phyloP scores from a whole-genome alignment of 495 filamentous ascomycete genomes.

The Aspergillus sparsus region DNA sequence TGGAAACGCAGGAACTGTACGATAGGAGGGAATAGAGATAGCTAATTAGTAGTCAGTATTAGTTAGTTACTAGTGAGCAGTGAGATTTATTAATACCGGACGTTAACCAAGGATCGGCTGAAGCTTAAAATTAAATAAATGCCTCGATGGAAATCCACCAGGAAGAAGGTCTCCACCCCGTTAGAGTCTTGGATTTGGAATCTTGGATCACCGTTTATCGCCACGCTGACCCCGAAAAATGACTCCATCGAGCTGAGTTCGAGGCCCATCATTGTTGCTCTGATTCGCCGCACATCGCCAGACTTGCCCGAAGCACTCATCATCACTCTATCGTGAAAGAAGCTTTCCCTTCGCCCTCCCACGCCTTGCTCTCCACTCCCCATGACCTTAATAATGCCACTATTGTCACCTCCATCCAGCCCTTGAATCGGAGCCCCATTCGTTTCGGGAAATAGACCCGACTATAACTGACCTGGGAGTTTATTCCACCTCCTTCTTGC shows the following conservation, averaged over 20 bases:
- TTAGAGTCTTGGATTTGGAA: not conserved
- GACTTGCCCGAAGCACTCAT: conserved; percentile 16
- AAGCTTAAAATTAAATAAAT: conserved; percentile 6
- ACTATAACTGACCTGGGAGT: conserved; percentile 1
- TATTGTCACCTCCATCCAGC: not conserved
- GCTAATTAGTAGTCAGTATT: not conserved
- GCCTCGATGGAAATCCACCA: not conserved
- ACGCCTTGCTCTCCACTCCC: conserved; percentile 1
- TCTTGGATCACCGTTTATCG: not conserved
- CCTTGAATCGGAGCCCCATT: conserved; percentile 12
- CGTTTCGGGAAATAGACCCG: conserved; percentile 10
- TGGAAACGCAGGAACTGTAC: conserved; percentile 1
- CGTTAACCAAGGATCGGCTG: conserved; percentile 9
- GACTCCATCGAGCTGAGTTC: not conserved
- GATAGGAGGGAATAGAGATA: not conserved
- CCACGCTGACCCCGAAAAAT: not conserved
- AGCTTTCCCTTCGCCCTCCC: conserved; percentile 11
- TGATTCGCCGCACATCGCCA: conserved; percentile 14
- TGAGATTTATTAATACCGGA: not conserved
- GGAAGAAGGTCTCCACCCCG: not conserved
- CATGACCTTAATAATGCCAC: conserved; percentile 5
- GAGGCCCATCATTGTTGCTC: conserved; percentile 8
- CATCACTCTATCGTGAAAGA: conserved; percentile 5
- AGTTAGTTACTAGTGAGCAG: not conserved
- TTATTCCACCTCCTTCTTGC: conserved; percentile 11